These are phyloP conservation scores for Petunia hybrid DNA, from an alignment of 305 asterid species.

Conservation along the genomic window DNA sequence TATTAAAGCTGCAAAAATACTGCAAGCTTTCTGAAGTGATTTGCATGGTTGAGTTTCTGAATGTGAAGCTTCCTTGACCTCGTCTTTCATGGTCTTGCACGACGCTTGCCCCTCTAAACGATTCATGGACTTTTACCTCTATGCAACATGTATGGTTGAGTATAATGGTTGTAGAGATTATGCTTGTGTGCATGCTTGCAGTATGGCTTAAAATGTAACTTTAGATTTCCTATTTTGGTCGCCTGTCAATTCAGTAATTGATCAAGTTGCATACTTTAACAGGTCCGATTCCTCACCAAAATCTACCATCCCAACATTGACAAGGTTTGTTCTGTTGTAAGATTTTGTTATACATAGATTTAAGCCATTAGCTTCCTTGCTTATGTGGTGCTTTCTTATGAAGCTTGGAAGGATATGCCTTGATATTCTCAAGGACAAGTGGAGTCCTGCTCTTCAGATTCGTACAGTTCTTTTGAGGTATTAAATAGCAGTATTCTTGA, in stretches of 20 bases:
- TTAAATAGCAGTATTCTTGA: not conserved
- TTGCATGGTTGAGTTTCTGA: not conserved
- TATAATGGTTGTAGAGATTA: not conserved
- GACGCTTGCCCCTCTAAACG: not conserved
- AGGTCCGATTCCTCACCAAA: slow-evolving; percentile 98
- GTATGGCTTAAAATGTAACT: not conserved
- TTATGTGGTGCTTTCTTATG: slow-evolving; percentile 12
- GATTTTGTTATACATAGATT: slow-evolving; percentile 11
- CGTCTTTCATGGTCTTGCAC: not conserved
- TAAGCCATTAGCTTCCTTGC: not conserved
- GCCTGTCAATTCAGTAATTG: not conserved
- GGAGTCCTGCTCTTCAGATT: slow-evolving; percentile 99
- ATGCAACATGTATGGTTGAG: not conserved
- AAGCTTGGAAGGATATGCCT: slow-evolving; percentile 99
- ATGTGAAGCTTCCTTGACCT: slow-evolving; percentile 9
- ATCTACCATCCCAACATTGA: slow-evolving; percentile 98
- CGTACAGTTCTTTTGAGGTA: slow-evolving; percentile 54
- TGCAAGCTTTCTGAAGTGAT: not conserved
- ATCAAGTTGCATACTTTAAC: slow-evolving; percentile 36
- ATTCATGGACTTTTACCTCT: slow-evolving; percentile 17
- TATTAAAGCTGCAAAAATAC: not conserved
- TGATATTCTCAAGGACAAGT: slow-evolving; percentile 96
- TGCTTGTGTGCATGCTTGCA: not conserved
- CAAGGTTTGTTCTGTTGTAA: slow-evolving; percentile 59
- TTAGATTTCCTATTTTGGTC: not conserved